These are phyloP conservation scores for Globisporangium megalacanthum DNA, from an alignment of 352 stramenopile genomes.

Conservation along the genomic window DNA sequence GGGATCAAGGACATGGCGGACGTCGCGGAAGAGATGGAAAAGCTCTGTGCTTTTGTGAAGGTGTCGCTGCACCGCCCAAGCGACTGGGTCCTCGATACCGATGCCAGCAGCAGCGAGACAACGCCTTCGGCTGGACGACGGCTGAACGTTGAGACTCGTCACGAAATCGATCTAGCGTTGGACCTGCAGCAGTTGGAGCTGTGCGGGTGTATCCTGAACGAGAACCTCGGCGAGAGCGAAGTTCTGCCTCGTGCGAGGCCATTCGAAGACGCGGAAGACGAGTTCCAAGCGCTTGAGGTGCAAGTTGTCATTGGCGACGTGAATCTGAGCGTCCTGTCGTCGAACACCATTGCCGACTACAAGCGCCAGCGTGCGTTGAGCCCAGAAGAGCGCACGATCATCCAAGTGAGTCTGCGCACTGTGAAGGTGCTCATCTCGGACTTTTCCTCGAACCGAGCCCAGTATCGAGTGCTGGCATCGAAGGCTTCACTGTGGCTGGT, in stretches of 20 bases:
- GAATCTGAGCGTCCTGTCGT: constrained; percentile 25
- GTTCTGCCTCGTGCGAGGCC: neutral
- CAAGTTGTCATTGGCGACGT: constrained; percentile 42
- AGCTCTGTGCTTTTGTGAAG: constrained; percentile 34
- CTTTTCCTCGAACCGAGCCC: constrained; percentile 46
- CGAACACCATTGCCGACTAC: constrained; percentile 8
- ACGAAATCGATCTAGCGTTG: constrained; percentile 29
- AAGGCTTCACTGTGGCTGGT: constrained; percentile 45
- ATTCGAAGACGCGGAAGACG: constrained; percentile 19
- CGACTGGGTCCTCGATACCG: constrained; percentile 24
- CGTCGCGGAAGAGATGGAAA: constrained; percentile 48
- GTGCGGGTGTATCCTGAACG: constrained; percentile 47
- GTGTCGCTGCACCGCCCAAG: constrained; percentile 23
- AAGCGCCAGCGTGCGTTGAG: constrained; percentile 11
- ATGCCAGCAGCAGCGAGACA: neutral
- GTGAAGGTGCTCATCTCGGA: constrained; percentile 30
- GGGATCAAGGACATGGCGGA: constrained; percentile 34
- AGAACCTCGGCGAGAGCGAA: constrained; percentile 44
- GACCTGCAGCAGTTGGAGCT: constrained; percentile 65
- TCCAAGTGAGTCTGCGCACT: constrained; percentile 32
- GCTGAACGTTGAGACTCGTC: constrained; percentile 6
- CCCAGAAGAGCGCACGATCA: constrained; percentile 27
- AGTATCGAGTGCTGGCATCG: constrained; percentile 37
- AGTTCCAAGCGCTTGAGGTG: constrained; percentile 39
- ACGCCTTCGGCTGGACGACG: neutral